These are phyloP conservation scores for Lecanicillium sp. DNA, from an alignment of 2,329 filamentous ascomycete species.

Conservation along the genomic window DNA sequence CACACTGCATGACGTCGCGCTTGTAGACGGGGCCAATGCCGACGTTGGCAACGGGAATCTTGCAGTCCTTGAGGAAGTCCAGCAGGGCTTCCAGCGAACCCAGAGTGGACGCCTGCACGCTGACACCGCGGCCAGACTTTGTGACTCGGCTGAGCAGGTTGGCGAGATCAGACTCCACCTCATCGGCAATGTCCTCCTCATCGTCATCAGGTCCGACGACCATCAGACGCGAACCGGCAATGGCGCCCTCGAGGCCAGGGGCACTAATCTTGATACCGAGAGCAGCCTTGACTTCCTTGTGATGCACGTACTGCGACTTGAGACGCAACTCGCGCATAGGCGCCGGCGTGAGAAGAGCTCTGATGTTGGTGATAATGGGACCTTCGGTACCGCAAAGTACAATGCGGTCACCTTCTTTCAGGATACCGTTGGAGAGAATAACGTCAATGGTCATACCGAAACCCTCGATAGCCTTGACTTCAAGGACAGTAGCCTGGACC, in stretches of 20 bases:
- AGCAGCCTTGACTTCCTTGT: conserved; percentile 97
- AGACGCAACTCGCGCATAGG: conserved; percentile 90
- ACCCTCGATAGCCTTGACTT: conserved; percentile 98
- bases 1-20: conserved; percentile 92
- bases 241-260: conserved; percentile 89
- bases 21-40: conserved; percentile 97
- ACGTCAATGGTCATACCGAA: conserved; percentile 99
- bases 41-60: conserved; percentile 96
- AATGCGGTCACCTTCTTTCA: conserved; percentile 89
- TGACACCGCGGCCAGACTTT: conserved; percentile 88
- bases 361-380: conserved; percentile 88
- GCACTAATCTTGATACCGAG: conserved; percentile 98
- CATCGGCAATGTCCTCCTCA: conserved; percentile 92
- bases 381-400: conserved; percentile 96
- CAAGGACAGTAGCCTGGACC: conserved; percentile 93
- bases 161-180: conserved; percentile 91
- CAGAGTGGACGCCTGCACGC: conserved; percentile 92
- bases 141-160: conserved; percentile 86
- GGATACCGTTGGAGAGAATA: conserved; percentile 88
- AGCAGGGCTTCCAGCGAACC: conserved; percentile 93
- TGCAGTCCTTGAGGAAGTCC: conserved; percentile 90
- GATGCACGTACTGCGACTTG: conserved; percentile 95
- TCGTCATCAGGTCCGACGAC: conserved; percentile 94
- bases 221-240: conserved; percentile 89
- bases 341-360: conserved; percentile 86